phyloP scores from a whole-genome alignment of 2,329 filamentous ascomycete species.

The Malbranchea zuffiana region DNA sequence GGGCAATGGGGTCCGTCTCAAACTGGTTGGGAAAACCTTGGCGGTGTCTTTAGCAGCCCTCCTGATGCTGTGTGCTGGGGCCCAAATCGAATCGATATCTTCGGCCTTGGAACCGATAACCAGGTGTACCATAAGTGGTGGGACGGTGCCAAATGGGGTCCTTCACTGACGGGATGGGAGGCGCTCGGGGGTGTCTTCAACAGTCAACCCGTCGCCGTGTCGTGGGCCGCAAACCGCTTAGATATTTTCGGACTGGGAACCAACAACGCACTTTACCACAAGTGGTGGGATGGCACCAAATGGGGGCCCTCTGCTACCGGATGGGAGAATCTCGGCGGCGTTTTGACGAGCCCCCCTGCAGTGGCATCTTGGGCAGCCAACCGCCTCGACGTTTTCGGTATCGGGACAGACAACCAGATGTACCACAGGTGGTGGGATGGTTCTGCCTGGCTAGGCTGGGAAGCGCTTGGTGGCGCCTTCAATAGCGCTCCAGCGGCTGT shows the following conservation, averaged over 20 bases:
- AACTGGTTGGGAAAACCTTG: constrained; percentile 15
- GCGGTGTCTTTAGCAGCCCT: constrained; percentile 15
- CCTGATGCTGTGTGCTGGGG: constrained; percentile 18
- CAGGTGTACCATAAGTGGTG: constrained; percentile 16
- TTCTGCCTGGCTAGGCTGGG: constrained; percentile 10
- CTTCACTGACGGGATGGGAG: constrained; percentile 12
- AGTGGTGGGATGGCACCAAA: constrained; percentile 12
- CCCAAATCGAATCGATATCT: constrained; percentile 16
- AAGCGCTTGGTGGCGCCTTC: constrained; percentile 16
- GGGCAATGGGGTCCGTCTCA: constrained; percentile 13
- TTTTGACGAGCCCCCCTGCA: constrained; percentile 15
- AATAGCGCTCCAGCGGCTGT: constrained; percentile 15
- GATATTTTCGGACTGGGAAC: constrained; percentile 14
- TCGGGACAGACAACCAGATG: constrained; percentile 17
- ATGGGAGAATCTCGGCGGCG: constrained; percentile 17
- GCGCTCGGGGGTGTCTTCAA: constrained; percentile 12
- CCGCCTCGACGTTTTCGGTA: constrained; percentile 17
- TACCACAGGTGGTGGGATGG: constrained; percentile 15
- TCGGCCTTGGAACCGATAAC: constrained; percentile 16
- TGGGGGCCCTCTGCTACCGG: constrained; percentile 12
- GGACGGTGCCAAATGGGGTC: constrained; percentile 13
- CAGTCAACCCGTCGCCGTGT: constrained; percentile 11
- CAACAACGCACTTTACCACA: constrained; percentile 13
- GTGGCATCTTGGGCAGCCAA: constrained; percentile 16
- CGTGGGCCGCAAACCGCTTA: constrained; percentile 13